Evolutionary conservation across 2,329 filamentous ascomycete genomes (phyloP).

Genomic region (Pseudogymnoascus sp.): DNA sequence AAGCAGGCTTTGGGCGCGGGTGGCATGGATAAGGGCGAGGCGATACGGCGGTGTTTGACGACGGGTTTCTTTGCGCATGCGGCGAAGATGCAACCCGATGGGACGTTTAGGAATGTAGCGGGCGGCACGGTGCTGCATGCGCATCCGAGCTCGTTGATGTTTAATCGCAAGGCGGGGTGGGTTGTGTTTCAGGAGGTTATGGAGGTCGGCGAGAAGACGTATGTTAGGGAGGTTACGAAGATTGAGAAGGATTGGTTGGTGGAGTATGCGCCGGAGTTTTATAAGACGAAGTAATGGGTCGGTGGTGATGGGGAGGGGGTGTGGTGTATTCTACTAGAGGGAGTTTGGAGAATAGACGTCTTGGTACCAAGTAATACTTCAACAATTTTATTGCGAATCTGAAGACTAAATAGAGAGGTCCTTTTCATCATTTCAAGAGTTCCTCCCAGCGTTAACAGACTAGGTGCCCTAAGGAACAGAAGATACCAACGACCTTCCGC

Average conservation of each 20-base stretch:
- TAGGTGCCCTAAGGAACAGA: no score
- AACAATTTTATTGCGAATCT: no score
- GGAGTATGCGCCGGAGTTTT: conserved; percentile 81
- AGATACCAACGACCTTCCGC: no score
- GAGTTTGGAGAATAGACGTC: background rate
- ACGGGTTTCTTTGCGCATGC: conserved; percentile 89
- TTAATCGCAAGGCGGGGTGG: conserved; percentile 94
- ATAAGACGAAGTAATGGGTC: conserved; percentile 35
- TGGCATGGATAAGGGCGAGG: conserved; percentile 51
- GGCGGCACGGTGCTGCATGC: conserved; percentile 72
- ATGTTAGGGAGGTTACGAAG: conserved; percentile 85
- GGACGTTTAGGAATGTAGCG: conserved; percentile 78
- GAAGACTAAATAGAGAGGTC: no score
- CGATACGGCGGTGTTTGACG: conserved; percentile 77
- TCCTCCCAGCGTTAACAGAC: no score
- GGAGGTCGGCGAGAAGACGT: conserved; percentile 81
- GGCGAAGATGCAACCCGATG: conserved; percentile 88
- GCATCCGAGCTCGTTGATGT: conserved; percentile 89
- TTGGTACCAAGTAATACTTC: no score
- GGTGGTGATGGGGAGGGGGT: background rate
- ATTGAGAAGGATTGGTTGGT: conserved; percentile 88
- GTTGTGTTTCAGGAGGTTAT: conserved; percentile 91
- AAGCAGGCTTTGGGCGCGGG: conserved; percentile 26
- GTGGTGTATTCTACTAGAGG: background rate
- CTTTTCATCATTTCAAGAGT: no score